Conservation (phyloP, 768 basidiomycete species). For the Tephrocybe sp. region DNA sequence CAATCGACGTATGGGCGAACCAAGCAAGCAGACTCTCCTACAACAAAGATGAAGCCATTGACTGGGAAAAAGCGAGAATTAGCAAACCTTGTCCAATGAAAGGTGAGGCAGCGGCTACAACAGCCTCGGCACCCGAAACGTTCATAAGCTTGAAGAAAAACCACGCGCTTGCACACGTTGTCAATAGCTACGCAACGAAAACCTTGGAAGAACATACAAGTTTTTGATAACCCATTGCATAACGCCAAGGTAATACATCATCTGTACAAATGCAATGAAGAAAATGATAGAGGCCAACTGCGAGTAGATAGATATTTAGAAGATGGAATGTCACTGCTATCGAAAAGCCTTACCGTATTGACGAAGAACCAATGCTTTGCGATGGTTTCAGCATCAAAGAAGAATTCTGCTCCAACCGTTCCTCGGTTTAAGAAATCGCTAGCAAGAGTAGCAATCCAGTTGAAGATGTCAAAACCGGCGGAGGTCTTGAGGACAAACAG, state of each 20-base stretch:
- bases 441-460: slow-evolving; percentile 77
- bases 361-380: slow-evolving; percentile 83
- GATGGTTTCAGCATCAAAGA: slow-evolving; percentile 70
- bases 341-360: slow-evolving; percentile 51
- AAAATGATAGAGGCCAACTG: slow-evolving; percentile 83
- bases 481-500: slow-evolving; percentile 84
- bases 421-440: slow-evolving; percentile 75
- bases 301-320: neutral
- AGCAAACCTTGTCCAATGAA: slow-evolving; percentile 81
- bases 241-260: slow-evolving; percentile 86
- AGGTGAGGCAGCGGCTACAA: slow-evolving; percentile 91
- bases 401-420: slow-evolving; percentile 71
- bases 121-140: slow-evolving; percentile 92
- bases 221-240: slow-evolving; percentile 93
- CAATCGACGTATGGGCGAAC: slow-evolving; percentile 79
- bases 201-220: slow-evolving; percentile 45
- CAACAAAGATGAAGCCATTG: neutral
- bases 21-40: slow-evolving; percentile 76
- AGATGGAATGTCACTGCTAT: neutral
- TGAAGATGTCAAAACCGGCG: slow-evolving; percentile 83
- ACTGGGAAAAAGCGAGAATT: neutral
- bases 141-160: slow-evolving; percentile 91
- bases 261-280: slow-evolving; percentile 91
- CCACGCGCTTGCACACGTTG: slow-evolving; percentile 63
- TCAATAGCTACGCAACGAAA: neutral